Percentiles rank a stretch among this genome's conserved stretches.
These are phyloP conservation scores for Pestalotiopsis sp. DNA, from an alignment of 2,329 filamentous ascomycete species.

Conservation along the genomic window DNA sequence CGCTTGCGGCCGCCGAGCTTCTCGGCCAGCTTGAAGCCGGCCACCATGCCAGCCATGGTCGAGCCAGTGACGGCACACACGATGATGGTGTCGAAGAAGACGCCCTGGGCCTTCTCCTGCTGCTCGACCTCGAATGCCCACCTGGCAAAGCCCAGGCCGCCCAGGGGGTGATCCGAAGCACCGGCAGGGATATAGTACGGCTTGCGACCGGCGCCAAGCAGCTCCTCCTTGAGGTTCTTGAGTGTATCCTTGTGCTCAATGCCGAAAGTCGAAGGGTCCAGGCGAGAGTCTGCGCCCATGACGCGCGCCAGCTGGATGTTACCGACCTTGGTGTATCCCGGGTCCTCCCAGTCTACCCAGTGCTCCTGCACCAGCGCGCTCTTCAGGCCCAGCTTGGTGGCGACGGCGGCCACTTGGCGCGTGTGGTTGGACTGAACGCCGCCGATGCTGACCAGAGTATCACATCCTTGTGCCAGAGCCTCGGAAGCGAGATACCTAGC, in stretches of 20 bases:
- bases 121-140: slow-evolving; percentile 71
- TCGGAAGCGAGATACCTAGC: slow-evolving; percentile 66
- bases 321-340: slow-evolving; percentile 65
- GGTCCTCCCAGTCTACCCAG: slow-evolving; percentile 67
- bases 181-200: slow-evolving; percentile 76
- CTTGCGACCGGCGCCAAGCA: slow-evolving; percentile 54
- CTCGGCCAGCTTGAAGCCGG: slow-evolving; percentile 69
- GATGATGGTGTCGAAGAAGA: slow-evolving; percentile 70
- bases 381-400: slow-evolving; percentile 59
- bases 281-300: slow-evolving; percentile 66
- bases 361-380: slow-evolving; percentile 65
- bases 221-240: slow-evolving; percentile 54
- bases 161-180: slow-evolving; percentile 70
- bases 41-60: slow-evolving; percentile 73
- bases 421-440: slow-evolving; percentile 74
- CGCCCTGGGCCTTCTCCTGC: slow-evolving; percentile 62
- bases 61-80: slow-evolving; percentile 74
- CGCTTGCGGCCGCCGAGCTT: slow-evolving; percentile 46
- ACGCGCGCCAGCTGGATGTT: slow-evolving; percentile 73
- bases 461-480: slow-evolving; percentile 56
- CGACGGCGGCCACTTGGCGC: slow-evolving; percentile 66
- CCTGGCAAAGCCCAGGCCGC: slow-evolving; percentile 70
- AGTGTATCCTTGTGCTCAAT: slow-evolving; percentile 71
- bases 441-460: slow-evolving; percentile 68
- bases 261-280: slow-evolving; percentile 64